Conservation (phyloP, 805 yeast species). For the Kodamaea leandrae region DNA sequence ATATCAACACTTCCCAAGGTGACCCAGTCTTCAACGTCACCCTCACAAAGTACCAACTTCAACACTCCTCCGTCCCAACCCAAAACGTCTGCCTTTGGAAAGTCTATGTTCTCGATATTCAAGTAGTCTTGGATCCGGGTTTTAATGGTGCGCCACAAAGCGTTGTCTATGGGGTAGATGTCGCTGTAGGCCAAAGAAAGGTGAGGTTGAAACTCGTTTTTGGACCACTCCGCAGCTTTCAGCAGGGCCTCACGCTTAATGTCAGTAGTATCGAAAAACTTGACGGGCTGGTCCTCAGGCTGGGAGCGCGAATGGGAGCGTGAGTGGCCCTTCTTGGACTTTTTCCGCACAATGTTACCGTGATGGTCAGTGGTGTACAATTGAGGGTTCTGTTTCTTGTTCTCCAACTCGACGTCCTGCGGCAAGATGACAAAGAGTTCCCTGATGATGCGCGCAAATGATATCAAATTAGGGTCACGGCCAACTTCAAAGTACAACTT, state of each 20-base stretch:
- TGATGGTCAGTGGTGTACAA: conserved; percentile 33
- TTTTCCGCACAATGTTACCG: conserved; percentile 30
- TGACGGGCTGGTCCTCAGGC: conserved; percentile 9
- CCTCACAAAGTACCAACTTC: conserved; percentile 66
- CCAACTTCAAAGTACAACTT: conserved; percentile 51
- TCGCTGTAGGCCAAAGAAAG: conserved; percentile 68
- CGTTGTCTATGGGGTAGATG: conserved; percentile 63
- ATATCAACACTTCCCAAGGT: conserved; percentile 54
- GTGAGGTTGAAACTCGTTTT: conserved; percentile 64
- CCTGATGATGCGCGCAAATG: conserved; percentile 54
- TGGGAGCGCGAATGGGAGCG: conserved; percentile 5
- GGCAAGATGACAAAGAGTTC: conserved; percentile 55
- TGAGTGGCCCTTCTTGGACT: conserved; percentile 18
- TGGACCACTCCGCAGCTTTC: conserved; percentile 53
- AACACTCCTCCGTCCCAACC: conserved; percentile 72
- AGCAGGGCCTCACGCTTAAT: conserved; percentile 46
- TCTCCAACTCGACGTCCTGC: conserved; percentile 33
- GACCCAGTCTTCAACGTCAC: conserved; percentile 69
- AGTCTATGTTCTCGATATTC: conserved; percentile 45
- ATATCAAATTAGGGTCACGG: conserved; percentile 45
- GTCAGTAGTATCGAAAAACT: conserved; percentile 26
- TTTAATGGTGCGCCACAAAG: conserved; percentile 59
- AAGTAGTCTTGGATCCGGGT: conserved; percentile 66
- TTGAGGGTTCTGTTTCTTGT: conserved; percentile 36
- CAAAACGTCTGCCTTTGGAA: conserved; percentile 34